Percentiles rank a stretch among this genome's conserved stretches.
phyloP scores from a whole-genome alignment of 306 rosid genomes.

The Cucurbita maxima region DNA sequence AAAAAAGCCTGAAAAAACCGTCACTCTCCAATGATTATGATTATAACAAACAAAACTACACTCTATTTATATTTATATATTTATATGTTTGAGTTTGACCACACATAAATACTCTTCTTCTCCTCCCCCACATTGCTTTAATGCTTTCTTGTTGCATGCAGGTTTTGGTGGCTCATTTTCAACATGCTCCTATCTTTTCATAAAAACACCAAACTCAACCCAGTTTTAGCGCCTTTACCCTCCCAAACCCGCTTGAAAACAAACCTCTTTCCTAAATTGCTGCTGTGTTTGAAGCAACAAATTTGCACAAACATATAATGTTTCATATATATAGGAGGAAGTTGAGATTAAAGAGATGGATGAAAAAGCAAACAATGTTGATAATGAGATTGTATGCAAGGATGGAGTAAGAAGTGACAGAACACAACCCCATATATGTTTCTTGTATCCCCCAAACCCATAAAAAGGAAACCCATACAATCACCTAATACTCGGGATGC shows the following conservation, averaged over 20 bases:
- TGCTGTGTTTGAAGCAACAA: background rate
- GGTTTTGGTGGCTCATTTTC: background rate
- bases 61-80: background rate
- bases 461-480: too few species aligned
- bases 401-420: conserved; percentile 10
- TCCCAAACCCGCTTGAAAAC: background rate
- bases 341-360: too few species aligned
- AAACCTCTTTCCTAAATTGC: conserved; percentile 3
- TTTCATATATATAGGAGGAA: too few species aligned
- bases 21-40: background rate
- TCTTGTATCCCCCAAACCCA: too few species aligned
- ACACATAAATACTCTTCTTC: background rate
- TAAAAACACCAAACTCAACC: background rate
- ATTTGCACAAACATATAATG: background rate
- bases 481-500: background rate
- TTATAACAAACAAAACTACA: background rate
- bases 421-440: too few species aligned
- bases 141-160: conserved; percentile 6
- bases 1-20: background rate
- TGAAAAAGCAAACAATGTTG: too few species aligned
- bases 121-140: background rate
- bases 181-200: background rate
- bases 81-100: background rate
- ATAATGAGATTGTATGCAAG: conserved; percentile 8
- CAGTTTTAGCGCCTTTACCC: too few species aligned